Base-by-base conservation (phyloP, 129 eudicot species). In the Smallanthus sonchifolius region DNA sequence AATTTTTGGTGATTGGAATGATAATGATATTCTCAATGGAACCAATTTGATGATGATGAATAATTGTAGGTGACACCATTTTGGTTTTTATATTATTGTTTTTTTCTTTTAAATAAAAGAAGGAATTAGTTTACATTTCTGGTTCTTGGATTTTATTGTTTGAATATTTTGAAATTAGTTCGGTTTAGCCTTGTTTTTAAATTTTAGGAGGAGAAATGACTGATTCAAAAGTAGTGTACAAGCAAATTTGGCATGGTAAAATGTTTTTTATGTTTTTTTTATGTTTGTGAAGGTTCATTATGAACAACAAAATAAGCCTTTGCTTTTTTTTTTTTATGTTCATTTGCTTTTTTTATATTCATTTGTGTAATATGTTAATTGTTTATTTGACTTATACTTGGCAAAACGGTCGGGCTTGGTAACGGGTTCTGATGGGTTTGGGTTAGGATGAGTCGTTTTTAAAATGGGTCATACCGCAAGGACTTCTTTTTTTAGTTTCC, bases 31-130 rank as follows among this genome's bases (percentile, higher is more conserved):
- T 45, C 62, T 49, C 62, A 38, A n/a, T 60, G 66, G 76, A 78
- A n/a, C 32, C 69, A 39, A 64, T 55, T 62, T 17, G 80, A 56
- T 56, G 67, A 60, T 51, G 69, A 77, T 52, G 85, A 81, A 78
- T 78, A 79, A 75, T 78, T 74, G 79, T 77, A 69, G 78, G 75
- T 32, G 80, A 65, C 48, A 60, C 48, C 52, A 77, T 59, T 77
- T 59, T 9, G 37, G 49, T 78, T 38, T 62, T 24, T n/a, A n/a
- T n/a, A n/a, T 36, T 59, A 2, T 16, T 69, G 9, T 51, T 0
- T 24, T 65, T 15, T 38, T 51, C 6, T 55, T 28, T 11, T 8
- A 70, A 70, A 78, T 70, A 78, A 71, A 65, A 60, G 62, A 38
- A 36, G 19, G 62, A 62, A 61, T 61, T 42, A 51, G 49, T 67